Evolutionary conservation across 805 yeast species (phyloP).

Genomic region (Danielozyma ontarioensis): DNA sequence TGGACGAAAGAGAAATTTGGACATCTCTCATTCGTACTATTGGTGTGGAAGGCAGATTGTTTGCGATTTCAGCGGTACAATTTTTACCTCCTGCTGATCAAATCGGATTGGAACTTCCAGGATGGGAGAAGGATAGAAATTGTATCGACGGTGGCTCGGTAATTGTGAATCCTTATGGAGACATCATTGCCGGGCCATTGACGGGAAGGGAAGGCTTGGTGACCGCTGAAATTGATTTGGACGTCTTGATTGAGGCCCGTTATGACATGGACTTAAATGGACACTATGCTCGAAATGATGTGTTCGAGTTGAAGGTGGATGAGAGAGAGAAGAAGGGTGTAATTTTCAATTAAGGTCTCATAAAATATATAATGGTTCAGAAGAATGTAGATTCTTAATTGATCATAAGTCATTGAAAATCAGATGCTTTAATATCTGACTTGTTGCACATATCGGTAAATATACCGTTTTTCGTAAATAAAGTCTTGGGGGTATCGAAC

Average conservation of each 20-base stretch:
- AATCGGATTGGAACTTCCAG: constrained; percentile 16
- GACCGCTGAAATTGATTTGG: constrained; percentile 36
- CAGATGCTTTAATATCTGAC: constrained; percentile 45
- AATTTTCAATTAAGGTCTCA: background rate
- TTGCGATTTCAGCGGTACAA: constrained; percentile 37
- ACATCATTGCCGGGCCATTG: constrained; percentile 30
- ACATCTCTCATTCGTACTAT: constrained; percentile 36
- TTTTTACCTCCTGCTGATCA: constrained; percentile 28
- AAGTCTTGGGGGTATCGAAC: constrained; percentile 46
- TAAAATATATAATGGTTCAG: background rate
- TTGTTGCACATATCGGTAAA: constrained; percentile 48
- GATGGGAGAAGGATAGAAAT: constrained; percentile 15
- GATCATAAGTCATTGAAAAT: no score
- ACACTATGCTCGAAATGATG: constrained; percentile 37
- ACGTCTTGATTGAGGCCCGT: constrained; percentile 31
- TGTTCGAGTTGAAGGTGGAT: constrained; percentile 37
- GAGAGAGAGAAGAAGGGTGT: constrained; percentile 17
- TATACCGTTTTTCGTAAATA: constrained; percentile 36
- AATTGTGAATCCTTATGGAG: constrained; percentile 33
- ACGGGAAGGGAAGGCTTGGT: constrained; percentile 36
- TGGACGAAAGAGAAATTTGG: constrained; percentile 43
- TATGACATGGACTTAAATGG: constrained; percentile 40
- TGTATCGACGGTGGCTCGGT: constrained; percentile 31
- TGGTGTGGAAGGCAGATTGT: constrained; percentile 35
- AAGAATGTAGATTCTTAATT: no score